These are phyloP conservation scores for Darksidea phi DNA, from an alignment of 495 filamentous ascomycete genomes.

Conservation along the genomic window DNA sequence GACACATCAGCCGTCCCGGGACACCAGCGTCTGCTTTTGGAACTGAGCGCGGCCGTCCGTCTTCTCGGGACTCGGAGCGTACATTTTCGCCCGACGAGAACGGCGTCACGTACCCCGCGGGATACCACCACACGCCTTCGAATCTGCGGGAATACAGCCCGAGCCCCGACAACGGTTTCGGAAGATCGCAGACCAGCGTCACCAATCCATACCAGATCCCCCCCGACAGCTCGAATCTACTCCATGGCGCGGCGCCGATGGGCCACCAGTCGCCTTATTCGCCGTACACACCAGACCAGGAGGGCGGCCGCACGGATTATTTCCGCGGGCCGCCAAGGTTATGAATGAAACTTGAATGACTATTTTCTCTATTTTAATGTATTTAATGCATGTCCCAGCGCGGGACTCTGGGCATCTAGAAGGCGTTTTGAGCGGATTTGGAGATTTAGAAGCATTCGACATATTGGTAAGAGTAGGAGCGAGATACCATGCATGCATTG, in stretches of 20 bases:
- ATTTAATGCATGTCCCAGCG: not conserved
- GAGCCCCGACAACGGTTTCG: conserved; percentile 14
- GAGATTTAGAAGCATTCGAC: too few relatives aligned
- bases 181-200: conserved; percentile 6
- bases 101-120: conserved; percentile 41
- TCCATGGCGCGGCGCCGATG: conserved; percentile 40
- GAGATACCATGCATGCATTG: too few relatives aligned
- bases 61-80: conserved; percentile 31
- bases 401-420: conserved; percentile 6
- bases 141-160: conserved; percentile 39
- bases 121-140: conserved; percentile 43
- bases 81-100: conserved; percentile 20
- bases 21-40: conserved; percentile 36
- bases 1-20: conserved; percentile 38
- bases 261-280: conserved; percentile 24
- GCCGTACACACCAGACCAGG: conserved; percentile 12
- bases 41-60: conserved; percentile 29
- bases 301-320: conserved; percentile 6
- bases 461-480: too few relatives aligned
- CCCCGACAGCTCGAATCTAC: conserved; percentile 27
- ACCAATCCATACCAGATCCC: conserved; percentile 28
- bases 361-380: not conserved
- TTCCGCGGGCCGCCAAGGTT: not conserved
- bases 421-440: conserved; percentile 10
- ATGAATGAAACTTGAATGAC: not conserved